Evolutionary conservation across 2,329 filamentous ascomycete species (phyloP).

Genomic region (Paecilomyces fulvus): DNA sequence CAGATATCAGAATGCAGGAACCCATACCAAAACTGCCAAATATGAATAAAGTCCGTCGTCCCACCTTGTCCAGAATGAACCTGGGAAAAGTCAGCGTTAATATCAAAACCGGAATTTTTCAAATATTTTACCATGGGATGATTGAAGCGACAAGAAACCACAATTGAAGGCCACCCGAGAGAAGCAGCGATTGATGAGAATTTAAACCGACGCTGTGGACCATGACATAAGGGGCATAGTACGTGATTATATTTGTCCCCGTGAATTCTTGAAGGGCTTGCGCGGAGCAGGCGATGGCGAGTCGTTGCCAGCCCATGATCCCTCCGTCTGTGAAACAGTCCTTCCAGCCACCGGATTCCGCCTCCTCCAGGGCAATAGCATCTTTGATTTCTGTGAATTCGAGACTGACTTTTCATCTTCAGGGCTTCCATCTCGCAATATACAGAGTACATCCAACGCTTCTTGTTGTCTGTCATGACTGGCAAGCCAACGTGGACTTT

Average conservation of each 20-base stretch:
- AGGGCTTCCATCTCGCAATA: neutral
- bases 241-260: neutral
- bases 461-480: neutral
- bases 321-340: slow-evolving; percentile 2
- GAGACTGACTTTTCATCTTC: neutral
- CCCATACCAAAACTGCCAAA: slow-evolving; percentile 2
- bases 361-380: neutral
- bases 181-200: neutral
- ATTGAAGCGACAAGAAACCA: slow-evolving; percentile 10
- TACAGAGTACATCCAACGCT: neutral
- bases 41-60: neutral
- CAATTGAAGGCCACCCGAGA: neutral
- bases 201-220: neutral
- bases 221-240: neutral
- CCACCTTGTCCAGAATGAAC: neutral
- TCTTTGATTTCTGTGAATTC: neutral
- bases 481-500: neutral
- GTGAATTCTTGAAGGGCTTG: neutral
- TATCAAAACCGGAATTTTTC: neutral
- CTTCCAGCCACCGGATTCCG: neutral
- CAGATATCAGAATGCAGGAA: slow-evolving; percentile 7
- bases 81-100: neutral
- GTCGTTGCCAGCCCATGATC: slow-evolving; percentile 4
- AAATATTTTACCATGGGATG: slow-evolving; percentile 4
- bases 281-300: neutral